Conservation (phyloP, 306 rosid species). For the Dryas drummondii region DNA sequence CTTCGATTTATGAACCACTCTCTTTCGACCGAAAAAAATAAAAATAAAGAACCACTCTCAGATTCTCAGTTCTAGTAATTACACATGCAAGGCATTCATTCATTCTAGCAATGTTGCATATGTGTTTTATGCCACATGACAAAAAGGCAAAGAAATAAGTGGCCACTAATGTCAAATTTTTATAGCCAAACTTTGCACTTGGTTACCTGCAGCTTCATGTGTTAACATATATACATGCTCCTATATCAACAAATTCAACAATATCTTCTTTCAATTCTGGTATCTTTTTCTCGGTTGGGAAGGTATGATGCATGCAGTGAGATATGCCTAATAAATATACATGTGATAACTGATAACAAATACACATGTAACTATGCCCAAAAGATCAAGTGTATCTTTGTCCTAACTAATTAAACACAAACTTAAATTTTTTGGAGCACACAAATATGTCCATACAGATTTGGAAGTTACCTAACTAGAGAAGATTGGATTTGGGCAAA, state of each 20-base stretch:
- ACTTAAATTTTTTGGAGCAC: neutral
- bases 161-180: slow-evolving; percentile 20
- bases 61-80: no score
- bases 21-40: no score
- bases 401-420: no score
- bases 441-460: slow-evolving; percentile 19
- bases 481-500: slow-evolving; percentile 1
- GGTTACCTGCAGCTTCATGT: neutral
- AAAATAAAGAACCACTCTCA: no score
- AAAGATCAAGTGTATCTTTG: no score
- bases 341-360: no score
- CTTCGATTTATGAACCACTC: neutral
- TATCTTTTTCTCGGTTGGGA: no score
- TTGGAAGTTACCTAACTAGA: slow-evolving; percentile 26
- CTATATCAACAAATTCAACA: no score
- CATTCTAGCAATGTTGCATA: neutral
- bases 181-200: slow-evolving; percentile 8
- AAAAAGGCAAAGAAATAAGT: neutral
- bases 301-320: no score
- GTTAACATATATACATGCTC: neutral
- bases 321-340: no score
- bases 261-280: no score
- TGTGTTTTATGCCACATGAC: neutral
- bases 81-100: neutral
- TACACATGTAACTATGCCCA: no score